These are phyloP conservation scores for Diaporthe longicolla DNA, from an alignment of 2,329 filamentous ascomycete species.

Conservation along the genomic window DNA sequence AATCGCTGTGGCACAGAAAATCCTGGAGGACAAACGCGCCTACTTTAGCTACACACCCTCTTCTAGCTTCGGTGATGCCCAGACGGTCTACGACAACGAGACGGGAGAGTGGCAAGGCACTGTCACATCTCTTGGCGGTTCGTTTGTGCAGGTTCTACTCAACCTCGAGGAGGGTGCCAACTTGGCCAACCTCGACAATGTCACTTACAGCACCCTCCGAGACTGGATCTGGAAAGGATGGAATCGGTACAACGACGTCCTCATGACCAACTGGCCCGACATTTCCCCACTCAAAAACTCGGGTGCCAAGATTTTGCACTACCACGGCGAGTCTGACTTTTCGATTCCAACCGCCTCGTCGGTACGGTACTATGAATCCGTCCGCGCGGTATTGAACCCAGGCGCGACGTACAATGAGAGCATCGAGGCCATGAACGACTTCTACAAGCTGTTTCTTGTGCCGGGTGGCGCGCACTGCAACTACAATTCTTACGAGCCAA, in stretches of 20 bases:
- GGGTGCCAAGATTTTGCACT: constrained; percentile 66
- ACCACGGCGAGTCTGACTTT: constrained; percentile 66
- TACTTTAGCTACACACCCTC: constrained; percentile 54
- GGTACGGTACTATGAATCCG: constrained; percentile 57
- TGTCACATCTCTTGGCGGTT: constrained; percentile 39
- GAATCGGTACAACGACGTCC: constrained; percentile 62
- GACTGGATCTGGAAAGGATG: constrained; percentile 64
- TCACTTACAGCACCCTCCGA: constrained; percentile 66
- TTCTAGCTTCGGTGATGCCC: constrained; percentile 51
- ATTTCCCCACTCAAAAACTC: constrained; percentile 58
- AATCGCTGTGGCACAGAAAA: constrained; percentile 48
- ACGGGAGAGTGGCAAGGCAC: constrained; percentile 46
- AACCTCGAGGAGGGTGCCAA: constrained; percentile 45
- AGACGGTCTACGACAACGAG: constrained; percentile 49
- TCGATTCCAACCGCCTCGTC: constrained; percentile 63
- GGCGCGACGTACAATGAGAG: constrained; percentile 52
- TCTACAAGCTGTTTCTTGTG: constrained; percentile 57
- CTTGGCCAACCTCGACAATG: constrained; percentile 56
- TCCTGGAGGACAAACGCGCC: constrained; percentile 51
- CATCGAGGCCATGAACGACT: constrained; percentile 60
- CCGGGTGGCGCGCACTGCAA: constrained; percentile 66
- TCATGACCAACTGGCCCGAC: constrained; percentile 60
- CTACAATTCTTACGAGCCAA: constrained; percentile 56
- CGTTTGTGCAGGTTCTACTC: constrained; percentile 29
- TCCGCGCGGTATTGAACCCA: constrained; percentile 60